A percentile compares a stretch with the other conserved stretches of the same genome.
Conservation (phyloP, 371 early-diverging fungal species). For the Saksenaea oblongispora region DNA sequence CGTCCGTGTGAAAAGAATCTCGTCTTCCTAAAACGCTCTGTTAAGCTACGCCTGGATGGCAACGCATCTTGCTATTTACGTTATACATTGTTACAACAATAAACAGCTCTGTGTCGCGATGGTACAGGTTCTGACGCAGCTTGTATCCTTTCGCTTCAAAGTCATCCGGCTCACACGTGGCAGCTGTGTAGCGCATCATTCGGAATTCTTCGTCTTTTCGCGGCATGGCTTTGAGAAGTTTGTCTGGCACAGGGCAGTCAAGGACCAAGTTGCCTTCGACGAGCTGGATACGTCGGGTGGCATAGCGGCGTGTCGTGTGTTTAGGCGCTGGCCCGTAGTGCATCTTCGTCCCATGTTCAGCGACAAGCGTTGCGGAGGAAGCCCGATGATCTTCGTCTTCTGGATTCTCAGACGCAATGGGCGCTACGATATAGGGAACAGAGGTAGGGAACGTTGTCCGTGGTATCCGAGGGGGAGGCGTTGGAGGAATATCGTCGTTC, state of each 20-base stretch:
- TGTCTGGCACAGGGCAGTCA: conserved; percentile 69
- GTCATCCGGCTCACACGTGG: conserved; percentile 84
- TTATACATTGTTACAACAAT: conserved; percentile 73
- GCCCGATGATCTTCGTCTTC: conserved; percentile 4
- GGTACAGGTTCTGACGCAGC: conserved; percentile 75
- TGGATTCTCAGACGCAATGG: neutral
- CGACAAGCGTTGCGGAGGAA: conserved; percentile 12
- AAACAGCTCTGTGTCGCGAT: conserved; percentile 84
- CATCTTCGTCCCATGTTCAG: conserved; percentile 8
- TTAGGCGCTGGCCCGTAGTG: conserved; percentile 45
- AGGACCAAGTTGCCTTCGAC: conserved; percentile 73
- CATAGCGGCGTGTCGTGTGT: conserved; percentile 37
- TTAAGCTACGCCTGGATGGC: too few relatives aligned
- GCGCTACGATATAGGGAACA: neutral
- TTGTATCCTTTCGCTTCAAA: conserved; percentile 73
- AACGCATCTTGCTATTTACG: too few relatives aligned
- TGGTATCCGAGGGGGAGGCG: neutral
- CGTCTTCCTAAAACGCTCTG: conserved; percentile 53
- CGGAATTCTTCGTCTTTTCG: conserved; percentile 67
- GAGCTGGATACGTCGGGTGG: conserved; percentile 48
- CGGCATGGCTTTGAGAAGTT: conserved; percentile 58
- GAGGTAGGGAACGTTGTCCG: neutral
- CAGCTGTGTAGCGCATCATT: conserved; percentile 81
- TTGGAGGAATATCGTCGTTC: neutral
- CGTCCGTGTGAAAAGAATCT: conserved; percentile 68